A percentile compares a stretch with the other conserved stretches of the same genome.
Evolutionary conservation across 257 asterid species (phyloP).

Genomic region (Solanum lycopersicoides): DNA sequence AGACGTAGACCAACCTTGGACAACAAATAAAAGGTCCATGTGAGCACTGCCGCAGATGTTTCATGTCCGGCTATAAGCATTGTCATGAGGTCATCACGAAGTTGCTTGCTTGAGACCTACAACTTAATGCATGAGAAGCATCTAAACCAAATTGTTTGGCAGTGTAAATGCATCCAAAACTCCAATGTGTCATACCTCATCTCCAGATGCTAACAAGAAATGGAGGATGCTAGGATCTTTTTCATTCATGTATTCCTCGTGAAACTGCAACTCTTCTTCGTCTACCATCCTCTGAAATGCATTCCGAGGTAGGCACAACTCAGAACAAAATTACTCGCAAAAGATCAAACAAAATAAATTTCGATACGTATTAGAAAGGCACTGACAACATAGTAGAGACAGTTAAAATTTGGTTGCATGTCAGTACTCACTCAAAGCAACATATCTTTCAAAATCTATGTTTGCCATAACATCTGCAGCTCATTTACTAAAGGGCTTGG

Average conservation of each 20-base stretch:
- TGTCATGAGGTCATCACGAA: conserved; percentile 98
- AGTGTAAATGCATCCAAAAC: conserved; percentile 2
- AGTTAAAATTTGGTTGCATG: not conserved
- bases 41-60: conserved; percentile 96
- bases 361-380: not conserved
- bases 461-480: not conserved
- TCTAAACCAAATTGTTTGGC: conserved; percentile 5
- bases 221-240: conserved; percentile 98
- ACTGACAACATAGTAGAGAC: not conserved
- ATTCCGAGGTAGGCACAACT: not conserved
- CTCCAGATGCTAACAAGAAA: conserved; percentile 91
- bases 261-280: conserved; percentile 93
- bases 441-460: not conserved
- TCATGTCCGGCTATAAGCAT: conserved; percentile 98
- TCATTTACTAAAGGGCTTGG: not conserved
- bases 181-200: conserved; percentile 50
- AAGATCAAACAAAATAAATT: not conserved
- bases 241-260: conserved; percentile 96
- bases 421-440: not conserved
- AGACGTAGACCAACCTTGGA: conserved; percentile 38
- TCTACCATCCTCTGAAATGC: conserved; percentile 81
- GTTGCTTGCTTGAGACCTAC: conserved; percentile 98
- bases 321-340: not conserved
- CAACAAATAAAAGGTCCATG: conserved; percentile 98
- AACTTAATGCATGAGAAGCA: conserved; percentile 21